Evolutionary conservation across 208 protist genomes (phyloP).

Genomic region (Sergeia podlipaevii): DNA sequence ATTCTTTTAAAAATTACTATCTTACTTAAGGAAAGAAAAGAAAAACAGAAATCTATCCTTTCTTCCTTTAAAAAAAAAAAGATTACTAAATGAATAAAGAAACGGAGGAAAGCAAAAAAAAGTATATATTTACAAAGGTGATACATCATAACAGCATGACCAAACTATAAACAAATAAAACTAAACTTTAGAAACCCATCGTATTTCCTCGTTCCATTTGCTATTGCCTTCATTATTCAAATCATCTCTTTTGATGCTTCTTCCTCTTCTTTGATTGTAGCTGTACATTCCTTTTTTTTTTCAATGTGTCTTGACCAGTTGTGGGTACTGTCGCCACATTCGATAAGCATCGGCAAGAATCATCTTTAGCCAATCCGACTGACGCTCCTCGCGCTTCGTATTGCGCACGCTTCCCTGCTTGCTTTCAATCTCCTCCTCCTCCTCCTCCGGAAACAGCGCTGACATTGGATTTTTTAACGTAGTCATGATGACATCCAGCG

Average conservation of each 20-base stretch:
- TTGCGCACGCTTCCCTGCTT: not conserved
- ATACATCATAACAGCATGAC: too few relatives aligned
- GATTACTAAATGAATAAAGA: conserved; percentile 7
- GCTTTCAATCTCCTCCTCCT: conserved; percentile 9
- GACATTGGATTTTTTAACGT: conserved; percentile 31
- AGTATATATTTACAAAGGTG: conserved; percentile 4
- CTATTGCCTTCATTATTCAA: too few relatives aligned
- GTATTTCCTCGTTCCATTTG: too few relatives aligned
- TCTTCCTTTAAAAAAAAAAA: conserved; percentile 12
- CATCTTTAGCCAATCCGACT: conserved; percentile 43
- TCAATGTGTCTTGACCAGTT: not conserved
- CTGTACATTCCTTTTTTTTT: not conserved
- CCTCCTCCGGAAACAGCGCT: not conserved
- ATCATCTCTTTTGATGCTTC: not conserved
- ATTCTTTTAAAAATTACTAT: too few relatives aligned
- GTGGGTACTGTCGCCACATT: conserved; percentile 36
- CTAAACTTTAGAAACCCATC: too few relatives aligned
- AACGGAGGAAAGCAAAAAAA: not conserved
- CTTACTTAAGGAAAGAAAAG: not conserved
- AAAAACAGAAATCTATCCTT: not conserved
- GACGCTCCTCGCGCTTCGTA: conserved; percentile 1
- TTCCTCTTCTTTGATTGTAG: not conserved
- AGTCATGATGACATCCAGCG: conserved; percentile 28
- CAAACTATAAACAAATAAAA: too few relatives aligned
- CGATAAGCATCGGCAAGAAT: conserved; percentile 57